These are phyloP conservation scores for Clonostachys sp. DNA, from an alignment of 2,329 filamentous ascomycete genomes.

Conservation along the genomic window DNA sequence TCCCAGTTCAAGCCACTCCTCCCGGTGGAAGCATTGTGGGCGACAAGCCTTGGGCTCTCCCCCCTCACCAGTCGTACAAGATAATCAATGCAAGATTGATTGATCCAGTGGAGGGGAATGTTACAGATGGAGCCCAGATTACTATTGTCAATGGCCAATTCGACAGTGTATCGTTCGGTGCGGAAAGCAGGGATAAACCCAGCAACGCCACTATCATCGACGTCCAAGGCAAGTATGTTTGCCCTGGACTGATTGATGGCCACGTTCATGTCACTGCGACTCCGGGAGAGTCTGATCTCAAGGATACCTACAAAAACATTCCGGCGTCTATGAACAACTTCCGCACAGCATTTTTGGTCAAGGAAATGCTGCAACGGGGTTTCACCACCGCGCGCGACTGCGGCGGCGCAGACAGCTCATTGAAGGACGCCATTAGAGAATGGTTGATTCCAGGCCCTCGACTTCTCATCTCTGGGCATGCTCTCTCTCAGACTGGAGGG, in stretches of 20 bases:
- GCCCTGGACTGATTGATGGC: slow-evolving; percentile 24
- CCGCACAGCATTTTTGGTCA: slow-evolving; percentile 39
- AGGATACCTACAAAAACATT: slow-evolving; percentile 17
- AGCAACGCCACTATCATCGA: slow-evolving; percentile 8
- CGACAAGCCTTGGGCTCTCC: too few relatives aligned
- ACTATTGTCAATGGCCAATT: too few relatives aligned
- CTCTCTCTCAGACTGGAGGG: slow-evolving; percentile 50
- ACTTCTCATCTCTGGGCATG: slow-evolving; percentile 48
- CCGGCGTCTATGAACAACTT: slow-evolving; percentile 26
- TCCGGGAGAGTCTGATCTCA: slow-evolving; percentile 11
- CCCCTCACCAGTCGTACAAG: too few relatives aligned
- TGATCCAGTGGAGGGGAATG: too few relatives aligned
- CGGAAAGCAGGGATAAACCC: too few relatives aligned
- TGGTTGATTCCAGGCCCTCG: slow-evolving; percentile 49
- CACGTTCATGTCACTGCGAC: slow-evolving; percentile 23
- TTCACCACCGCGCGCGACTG: slow-evolving; percentile 57
- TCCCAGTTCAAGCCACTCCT: too few relatives aligned
- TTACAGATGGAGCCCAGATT: too few relatives aligned
- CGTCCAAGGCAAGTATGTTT: slow-evolving; percentile 18
- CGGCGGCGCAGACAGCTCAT: slow-evolving; percentile 47
- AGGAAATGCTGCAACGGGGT: slow-evolving; percentile 49
- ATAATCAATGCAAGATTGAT: too few relatives aligned
- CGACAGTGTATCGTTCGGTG: too few relatives aligned
- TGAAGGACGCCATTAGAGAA: slow-evolving; percentile 55
- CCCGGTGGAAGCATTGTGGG: too few relatives aligned